Base-by-base conservation (phyloP, 805 yeast species). In the Starmerella floricola region DNA sequence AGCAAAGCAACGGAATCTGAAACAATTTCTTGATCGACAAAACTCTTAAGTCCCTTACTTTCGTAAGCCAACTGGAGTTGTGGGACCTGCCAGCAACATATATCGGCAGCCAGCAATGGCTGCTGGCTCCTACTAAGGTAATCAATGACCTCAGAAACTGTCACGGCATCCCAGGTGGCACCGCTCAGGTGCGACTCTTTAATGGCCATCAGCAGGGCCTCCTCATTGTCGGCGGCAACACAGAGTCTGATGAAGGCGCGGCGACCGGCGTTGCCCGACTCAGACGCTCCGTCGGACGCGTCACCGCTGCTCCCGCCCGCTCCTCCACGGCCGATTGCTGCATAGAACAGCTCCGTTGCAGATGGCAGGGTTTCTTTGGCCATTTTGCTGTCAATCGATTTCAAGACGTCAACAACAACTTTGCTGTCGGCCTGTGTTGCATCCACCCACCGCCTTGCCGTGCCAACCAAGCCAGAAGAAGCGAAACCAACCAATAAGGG, bases 81-180 rank as follows among this genome's bases (percentile, higher is more conserved):
- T 3, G 31, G 39, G 12, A 56, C 37, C 41, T 59, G 63, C 45
- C 52, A 48, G 4, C 42, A 47, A 34, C 58, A 53, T 1, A 59
- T 41, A 26, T 58, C 56, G 6, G 58, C 43, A 1, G 62, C 64
- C 12, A 58, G 47, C 36, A 45, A 38, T 2, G 46, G 45, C 34
- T 61, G 48, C 10, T 36, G 45, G 3, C 27, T 8, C 3, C 10
- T 10, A 16, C 35, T 19, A 3, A 50, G 27, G 31, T 34, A 47
- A 13, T 42, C 27, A 12, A 52, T 36, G 3, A 51, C 56, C 10
- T 42, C 47, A 1, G 48, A 42, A 4, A 56, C 19, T 1, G 62
- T 57, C 11, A 55, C 38, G 13, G 57, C 58, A 35, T 57, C 61
- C 61, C 61, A 57, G 11, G 47, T 31, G 12, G 55, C 55, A 18